phyloP scores from a whole-genome alignment of 1,284 basidiomycete genomes.

The Coniferiporia sulphurascens region DNA sequence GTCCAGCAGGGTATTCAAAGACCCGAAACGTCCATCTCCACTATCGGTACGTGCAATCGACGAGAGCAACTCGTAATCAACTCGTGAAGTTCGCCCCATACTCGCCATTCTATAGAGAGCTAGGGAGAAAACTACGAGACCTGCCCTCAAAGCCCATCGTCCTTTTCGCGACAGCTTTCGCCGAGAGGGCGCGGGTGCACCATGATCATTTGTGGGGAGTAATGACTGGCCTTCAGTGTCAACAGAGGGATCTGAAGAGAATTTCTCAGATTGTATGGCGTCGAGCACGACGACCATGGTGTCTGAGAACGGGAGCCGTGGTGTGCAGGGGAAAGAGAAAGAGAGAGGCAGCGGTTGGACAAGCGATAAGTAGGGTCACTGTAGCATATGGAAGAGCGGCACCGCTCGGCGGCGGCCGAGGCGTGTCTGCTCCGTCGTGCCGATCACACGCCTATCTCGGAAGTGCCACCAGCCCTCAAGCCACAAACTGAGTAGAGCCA shows the following conservation, averaged over 20 bases:
- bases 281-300: slow-evolving; percentile 18
- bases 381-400: no score
- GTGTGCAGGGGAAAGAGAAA: neutral
- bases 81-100: neutral
- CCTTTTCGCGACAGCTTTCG: slow-evolving; percentile 4
- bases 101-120: neutral
- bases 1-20: slow-evolving; percentile 11
- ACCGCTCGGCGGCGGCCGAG: no score
- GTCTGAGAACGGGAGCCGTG: neutral
- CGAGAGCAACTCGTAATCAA: neutral
- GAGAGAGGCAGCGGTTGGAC: neutral
- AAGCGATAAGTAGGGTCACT: no score
- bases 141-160: neutral
- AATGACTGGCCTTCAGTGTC: neutral
- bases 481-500: no score
- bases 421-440: no score
- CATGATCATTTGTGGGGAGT: neutral
- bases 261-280: slow-evolving; percentile 12
- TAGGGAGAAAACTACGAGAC: neutral
- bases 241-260: neutral
- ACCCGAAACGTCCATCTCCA: neutral
- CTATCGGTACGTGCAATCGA: neutral
- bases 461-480: no score
- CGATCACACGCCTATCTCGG: no score
- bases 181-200: neutral